Conservation (phyloP, 148 eudicot genomes). For the Oxyria digyna region DNA sequence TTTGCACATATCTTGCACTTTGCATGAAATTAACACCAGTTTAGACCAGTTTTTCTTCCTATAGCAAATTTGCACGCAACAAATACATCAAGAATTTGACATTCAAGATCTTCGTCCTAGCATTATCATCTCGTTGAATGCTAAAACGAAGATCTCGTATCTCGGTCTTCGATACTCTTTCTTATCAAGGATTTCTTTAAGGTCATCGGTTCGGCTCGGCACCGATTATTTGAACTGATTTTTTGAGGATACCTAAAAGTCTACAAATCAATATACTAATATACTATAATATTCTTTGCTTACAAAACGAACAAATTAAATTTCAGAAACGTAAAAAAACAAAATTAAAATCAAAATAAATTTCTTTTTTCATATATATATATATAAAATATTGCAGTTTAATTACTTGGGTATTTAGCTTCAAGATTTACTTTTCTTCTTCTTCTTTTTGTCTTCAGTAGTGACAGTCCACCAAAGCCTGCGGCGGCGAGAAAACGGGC, state of each 20-base stretch:
- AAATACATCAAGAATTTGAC: background rate
- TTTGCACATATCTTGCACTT: background rate
- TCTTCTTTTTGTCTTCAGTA: constrained; percentile 17
- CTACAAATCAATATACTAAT: too few species aligned
- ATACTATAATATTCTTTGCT: background rate
- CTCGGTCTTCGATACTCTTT: too few species aligned
- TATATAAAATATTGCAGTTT: background rate
- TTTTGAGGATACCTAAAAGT: too few species aligned
- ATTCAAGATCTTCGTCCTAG: too few species aligned
- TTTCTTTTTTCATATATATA: background rate
- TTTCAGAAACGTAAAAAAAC: background rate
- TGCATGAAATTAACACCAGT: constrained; percentile 1
- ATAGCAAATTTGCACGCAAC: constrained; percentile 7
- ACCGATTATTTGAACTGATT: too few species aligned
- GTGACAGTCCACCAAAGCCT: constrained; percentile 48
- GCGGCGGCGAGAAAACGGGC: constrained; percentile 27
- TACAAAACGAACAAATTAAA: constrained; percentile 4
- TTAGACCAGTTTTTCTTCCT: background rate
- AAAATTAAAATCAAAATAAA: background rate
- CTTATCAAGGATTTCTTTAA: too few species aligned
- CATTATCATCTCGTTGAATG: too few species aligned
- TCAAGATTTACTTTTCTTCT: background rate
- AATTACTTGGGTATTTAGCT: background rate
- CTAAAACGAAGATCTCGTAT: too few species aligned
- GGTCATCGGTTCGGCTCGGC: too few species aligned